Conservation (phyloP, 805 yeast genomes). For the Pichia pseudocactophila region DNA sequence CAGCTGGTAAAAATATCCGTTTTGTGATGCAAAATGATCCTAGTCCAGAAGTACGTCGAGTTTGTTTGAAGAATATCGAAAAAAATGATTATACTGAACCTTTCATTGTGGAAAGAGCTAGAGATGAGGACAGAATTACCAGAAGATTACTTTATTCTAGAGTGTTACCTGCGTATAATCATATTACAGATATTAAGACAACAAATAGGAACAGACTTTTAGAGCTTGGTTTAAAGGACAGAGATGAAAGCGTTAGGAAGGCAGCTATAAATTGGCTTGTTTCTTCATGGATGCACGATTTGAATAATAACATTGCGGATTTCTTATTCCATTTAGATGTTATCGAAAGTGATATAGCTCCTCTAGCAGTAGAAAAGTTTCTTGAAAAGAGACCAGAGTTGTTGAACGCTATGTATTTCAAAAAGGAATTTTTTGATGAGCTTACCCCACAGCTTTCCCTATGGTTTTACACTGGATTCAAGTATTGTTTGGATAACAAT, state of each 20-base stretch:
- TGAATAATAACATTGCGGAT: conserved; percentile 62
- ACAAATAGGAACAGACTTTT: conserved; percentile 57
- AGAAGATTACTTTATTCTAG: conserved; percentile 67
- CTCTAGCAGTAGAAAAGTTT: conserved; percentile 52
- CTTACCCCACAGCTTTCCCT: conserved; percentile 71
- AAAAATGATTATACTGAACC: conserved; percentile 47
- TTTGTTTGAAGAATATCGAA: conserved; percentile 64
- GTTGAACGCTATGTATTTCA: conserved; percentile 49
- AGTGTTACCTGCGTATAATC: conserved; percentile 58
- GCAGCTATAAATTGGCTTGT: conserved; percentile 70
- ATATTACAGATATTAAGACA: conserved; percentile 41
- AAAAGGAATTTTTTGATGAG: conserved; percentile 57
- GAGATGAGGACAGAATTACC: conserved; percentile 66
- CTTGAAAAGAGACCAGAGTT: conserved; percentile 56
- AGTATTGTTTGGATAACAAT: conserved; percentile 49
- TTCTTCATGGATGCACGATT: conserved; percentile 59
- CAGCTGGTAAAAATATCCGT: conserved; percentile 39
- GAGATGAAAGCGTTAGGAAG: conserved; percentile 62
- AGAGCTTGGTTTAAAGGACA: conserved; percentile 80
- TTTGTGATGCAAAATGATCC: conserved; percentile 66
- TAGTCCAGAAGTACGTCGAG: conserved; percentile 82
- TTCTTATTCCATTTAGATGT: conserved; percentile 67
- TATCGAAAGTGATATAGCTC: conserved; percentile 58
- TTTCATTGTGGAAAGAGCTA: conserved; percentile 65
- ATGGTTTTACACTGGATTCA: conserved; percentile 56